phyloP scores from a whole-genome alignment of 192 early-diverging fungal species.

The Ambispora gerdemannii region DNA sequence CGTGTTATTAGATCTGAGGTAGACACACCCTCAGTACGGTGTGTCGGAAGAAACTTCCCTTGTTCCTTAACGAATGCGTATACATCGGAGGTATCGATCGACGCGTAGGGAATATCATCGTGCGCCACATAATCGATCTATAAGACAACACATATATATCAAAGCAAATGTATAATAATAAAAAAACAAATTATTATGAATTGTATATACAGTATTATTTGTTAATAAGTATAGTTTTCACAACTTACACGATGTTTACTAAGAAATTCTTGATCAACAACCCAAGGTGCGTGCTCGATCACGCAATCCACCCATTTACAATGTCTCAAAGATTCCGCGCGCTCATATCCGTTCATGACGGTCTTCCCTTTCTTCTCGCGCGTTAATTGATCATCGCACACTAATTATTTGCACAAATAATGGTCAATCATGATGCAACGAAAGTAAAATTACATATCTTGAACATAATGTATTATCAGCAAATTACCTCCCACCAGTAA shows the following conservation, averaged over 20 bases:
- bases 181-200: no score
- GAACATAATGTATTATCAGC: no score
- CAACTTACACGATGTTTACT: constrained; percentile 55
- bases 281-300: constrained; percentile 73
- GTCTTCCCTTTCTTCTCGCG: constrained; percentile 78
- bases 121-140: constrained; percentile 82
- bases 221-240: neutral
- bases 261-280: constrained; percentile 70
- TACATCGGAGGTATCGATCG: constrained; percentile 67
- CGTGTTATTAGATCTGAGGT: constrained; percentile 82
- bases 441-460: constrained; percentile 7
- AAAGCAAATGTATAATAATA: no score
- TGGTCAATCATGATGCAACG: neutral
- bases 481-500: constrained; percentile 68
- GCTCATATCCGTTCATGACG: constrained; percentile 72
- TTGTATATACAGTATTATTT: no score
- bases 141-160: neutral
- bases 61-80: constrained; percentile 79
- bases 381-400: constrained; percentile 72
- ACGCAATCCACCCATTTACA: constrained; percentile 87
- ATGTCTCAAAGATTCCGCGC: constrained; percentile 74
- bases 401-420: constrained; percentile 31
- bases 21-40: constrained; percentile 78
- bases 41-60: constrained; percentile 60
- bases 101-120: constrained; percentile 74